Base-by-base conservation (phyloP, 2,329 filamentous ascomycete species). In the Teratosphaeria pseudoeucalypti region DNA sequence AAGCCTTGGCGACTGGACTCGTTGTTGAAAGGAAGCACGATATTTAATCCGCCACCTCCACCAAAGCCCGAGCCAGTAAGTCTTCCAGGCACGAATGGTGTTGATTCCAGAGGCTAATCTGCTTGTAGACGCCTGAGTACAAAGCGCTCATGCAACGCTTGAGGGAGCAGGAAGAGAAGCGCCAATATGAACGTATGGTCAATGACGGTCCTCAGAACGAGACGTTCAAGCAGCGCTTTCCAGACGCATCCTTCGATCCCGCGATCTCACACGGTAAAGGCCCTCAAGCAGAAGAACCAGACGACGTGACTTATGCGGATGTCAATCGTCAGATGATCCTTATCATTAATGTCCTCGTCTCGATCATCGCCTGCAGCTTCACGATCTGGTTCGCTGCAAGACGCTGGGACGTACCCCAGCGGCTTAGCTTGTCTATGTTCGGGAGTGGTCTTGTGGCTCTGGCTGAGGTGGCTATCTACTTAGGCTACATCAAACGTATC, bases 291-390 rank as follows among this genome's bases (percentile, higher is more conserved):
- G 69, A 71, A 56, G 75, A 77, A 39, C 74, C 77, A 10, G 87
- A 90, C 62, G 85, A 87, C 1, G 76, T 88, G 2, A 86, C 85
- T 2, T 86, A 85, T 63, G 81, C 82, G 39, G 89, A 94, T 61
- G 79, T 94, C 1, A 87, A 92, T 71, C 81, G 88, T n/a, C 90
- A 94, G 68, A 76, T 94, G 59, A 85, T 88, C 52, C 79, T 97
- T 7, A 90, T 97, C 57, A 81, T 95, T 68, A 99, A 97, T 72
- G 90, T 97, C 56, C 76, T 96, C 47, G 80, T 96, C 57, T 95
- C 90, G 57, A 88, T 96, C 57, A 77, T 92, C 2, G 89, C 92
- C 53, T 88, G 88, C 56, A 87, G 85, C 2, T 85, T 82, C 2
- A 89, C 88, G 7, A 81, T 94, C 37, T 94, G 89, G 89, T 80